These are phyloP conservation scores for Iris pallida DNA, from an alignment of 116 monocot genomes.

Conservation along the genomic window DNA sequence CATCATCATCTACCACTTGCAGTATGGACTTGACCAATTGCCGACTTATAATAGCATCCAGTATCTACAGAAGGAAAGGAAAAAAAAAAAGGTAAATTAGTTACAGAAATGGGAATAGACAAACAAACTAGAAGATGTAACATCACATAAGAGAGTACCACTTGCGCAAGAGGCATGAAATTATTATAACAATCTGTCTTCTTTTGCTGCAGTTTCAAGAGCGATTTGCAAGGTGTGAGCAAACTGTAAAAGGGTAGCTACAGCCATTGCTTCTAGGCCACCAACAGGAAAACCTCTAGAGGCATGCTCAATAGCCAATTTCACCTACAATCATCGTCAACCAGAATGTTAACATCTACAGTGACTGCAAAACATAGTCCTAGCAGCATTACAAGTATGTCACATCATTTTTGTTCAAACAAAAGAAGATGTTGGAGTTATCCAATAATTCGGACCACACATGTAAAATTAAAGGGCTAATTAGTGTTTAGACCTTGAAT, in stretches of 20 bases:
- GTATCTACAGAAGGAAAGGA: slow-evolving; percentile 26
- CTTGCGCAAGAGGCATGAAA: slow-evolving; percentile 53
- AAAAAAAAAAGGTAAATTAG: background rate
- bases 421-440: no score
- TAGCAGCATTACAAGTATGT: no score
- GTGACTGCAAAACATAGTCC: no score
- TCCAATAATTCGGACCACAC: no score
- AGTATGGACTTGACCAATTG: slow-evolving; percentile 42
- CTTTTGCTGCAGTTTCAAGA: slow-evolving; percentile 57
- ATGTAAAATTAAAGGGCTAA: no score
- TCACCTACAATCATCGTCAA: slow-evolving; percentile 34
- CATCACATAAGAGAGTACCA: slow-evolving; percentile 29
- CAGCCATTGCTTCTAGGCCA: slow-evolving; percentile 63
- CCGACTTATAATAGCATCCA: slow-evolving; percentile 34
- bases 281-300: slow-evolving; percentile 47
- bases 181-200: slow-evolving; percentile 49
- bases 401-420: no score
- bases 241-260: slow-evolving; percentile 51
- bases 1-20: slow-evolving; percentile 71
- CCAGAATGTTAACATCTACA: no score
- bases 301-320: slow-evolving; percentile 59
- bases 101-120: background rate
- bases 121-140: background rate
- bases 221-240: slow-evolving; percentile 55
- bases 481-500: no score